Evolutionary conservation across 1,284 basidiomycete species (phyloP), one percentile per base, ranked within the genome.

Genomic region (Cerrena zonata): DNA sequence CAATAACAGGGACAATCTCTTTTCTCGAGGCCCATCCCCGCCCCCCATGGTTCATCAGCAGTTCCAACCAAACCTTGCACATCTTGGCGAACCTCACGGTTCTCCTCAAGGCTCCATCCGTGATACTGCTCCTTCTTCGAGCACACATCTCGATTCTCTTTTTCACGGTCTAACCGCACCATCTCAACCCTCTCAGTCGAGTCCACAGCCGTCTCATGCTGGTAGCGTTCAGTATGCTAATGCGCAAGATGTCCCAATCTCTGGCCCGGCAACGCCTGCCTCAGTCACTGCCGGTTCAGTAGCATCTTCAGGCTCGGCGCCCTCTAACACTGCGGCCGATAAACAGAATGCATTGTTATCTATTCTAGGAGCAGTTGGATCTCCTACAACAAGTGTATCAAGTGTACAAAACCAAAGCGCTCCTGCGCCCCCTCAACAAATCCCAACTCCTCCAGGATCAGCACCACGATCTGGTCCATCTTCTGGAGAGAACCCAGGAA

Each of bases 331-430:
- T 47, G 69, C 78, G 49, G 67, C 74, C 2, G 85, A 86, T 51
- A 75, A 84, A 52, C 85, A 89, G 67, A 86, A 77, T 59, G 84
- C 86, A 1, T 72, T 90, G 38, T 70, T 90, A 48, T 83, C 83
- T 54, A 71, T 90, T 36, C 73, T 89, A 34, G 76, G 83, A 44
- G 59, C 67, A 37, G 70, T 68, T 34, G 60, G 65, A 45, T 57
- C 61, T 52, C 72, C 74, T 46, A 68, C 73, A 27, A 67, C 76
- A 0, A 63, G 65, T 62, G 61, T 41, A 56, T 77, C 54, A 51
- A 66, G 51, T 26, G 25, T 36, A n/a, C 49, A 41, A 39, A 60
- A 58, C 58, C 57, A 58, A 54, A 54, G 47, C 61, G 52, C 62
- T 18, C 61, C 60, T 21, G 67, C 66, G 24, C 61, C 69, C 50